These are phyloP conservation scores for Agapanthus africanus DNA, from an alignment of 106 monocot genomes.

Conservation along the genomic window DNA sequence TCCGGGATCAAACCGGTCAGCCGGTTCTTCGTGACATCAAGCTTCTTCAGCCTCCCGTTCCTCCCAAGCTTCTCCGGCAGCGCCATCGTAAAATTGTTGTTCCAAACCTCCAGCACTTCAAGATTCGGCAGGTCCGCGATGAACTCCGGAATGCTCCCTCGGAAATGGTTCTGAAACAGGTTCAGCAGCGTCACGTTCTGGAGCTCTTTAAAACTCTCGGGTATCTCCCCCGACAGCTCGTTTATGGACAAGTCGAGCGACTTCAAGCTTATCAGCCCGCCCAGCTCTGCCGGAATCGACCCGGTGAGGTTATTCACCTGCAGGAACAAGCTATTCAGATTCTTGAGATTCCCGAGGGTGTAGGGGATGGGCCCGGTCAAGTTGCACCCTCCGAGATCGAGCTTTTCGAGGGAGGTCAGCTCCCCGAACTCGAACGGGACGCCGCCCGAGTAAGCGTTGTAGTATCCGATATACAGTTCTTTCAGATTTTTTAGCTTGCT, in stretches of 20 bases:
- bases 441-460: constrained; percentile 57
- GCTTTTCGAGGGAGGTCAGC: constrained; percentile 28
- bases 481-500: constrained; percentile 25
- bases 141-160: constrained; percentile 49
- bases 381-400: constrained; percentile 53
- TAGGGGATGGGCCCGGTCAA: constrained; percentile 56
- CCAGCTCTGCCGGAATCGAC: constrained; percentile 49
- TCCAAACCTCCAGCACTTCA: constrained; percentile 71
- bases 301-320: constrained; percentile 60
- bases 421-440: constrained; percentile 62
- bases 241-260: constrained; percentile 78
- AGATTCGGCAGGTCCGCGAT: constrained; percentile 45
- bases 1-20: constrained; percentile 61
- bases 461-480: constrained; percentile 72
- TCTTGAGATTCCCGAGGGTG: constrained; percentile 31
- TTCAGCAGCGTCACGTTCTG: constrained; percentile 42
- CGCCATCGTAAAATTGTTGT: constrained; percentile 64
- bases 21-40: constrained; percentile 56
- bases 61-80: constrained; percentile 42
- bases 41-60: constrained; percentile 40
- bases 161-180: constrained; percentile 57
- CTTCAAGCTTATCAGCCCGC: constrained; percentile 30
- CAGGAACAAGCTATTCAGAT: constrained; percentile 56
- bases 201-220: constrained; percentile 36
- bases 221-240: constrained; percentile 70